Conservation (phyloP, 164 flowering plant genomes). For the Vitis riparia region DNA sequence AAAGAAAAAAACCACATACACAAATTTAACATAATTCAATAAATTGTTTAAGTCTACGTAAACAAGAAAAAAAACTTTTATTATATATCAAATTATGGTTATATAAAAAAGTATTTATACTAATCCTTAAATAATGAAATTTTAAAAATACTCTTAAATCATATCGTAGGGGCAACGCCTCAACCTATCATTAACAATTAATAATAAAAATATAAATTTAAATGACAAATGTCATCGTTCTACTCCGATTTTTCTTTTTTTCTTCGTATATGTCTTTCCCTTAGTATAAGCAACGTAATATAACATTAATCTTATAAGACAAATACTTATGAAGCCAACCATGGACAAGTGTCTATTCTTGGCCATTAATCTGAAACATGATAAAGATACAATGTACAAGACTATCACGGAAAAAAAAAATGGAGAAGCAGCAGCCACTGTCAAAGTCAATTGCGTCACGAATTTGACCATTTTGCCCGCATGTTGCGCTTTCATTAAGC, state of each 20-base stretch:
- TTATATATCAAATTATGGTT: accelerated
- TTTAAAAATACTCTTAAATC: too few relatives aligned
- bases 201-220: too few relatives aligned
- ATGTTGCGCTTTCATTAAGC: not conserved
- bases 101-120: too few relatives aligned
- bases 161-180: accelerated
- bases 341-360: too few relatives aligned
- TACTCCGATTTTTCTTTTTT: accelerated
- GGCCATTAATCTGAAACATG: not conserved
- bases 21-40: accelerated
- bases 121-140: too few relatives aligned
- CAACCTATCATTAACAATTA: too few relatives aligned
- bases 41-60: accelerated
- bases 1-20: too few relatives aligned
- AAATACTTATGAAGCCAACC: too few relatives aligned
- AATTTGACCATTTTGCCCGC: slow-evolving; percentile 5
- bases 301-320: too few relatives aligned
- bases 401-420: not conserved
- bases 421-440: slow-evolving; percentile 7
- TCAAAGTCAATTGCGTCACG: slow-evolving; percentile 10
- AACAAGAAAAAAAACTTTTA: too few relatives aligned
- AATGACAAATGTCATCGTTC: too few relatives aligned
- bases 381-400: not conserved
- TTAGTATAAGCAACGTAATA: accelerated
- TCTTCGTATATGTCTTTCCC: accelerated